Conservation (phyloP, 306 rosid species). For the Pyrus betulifolia region DNA sequence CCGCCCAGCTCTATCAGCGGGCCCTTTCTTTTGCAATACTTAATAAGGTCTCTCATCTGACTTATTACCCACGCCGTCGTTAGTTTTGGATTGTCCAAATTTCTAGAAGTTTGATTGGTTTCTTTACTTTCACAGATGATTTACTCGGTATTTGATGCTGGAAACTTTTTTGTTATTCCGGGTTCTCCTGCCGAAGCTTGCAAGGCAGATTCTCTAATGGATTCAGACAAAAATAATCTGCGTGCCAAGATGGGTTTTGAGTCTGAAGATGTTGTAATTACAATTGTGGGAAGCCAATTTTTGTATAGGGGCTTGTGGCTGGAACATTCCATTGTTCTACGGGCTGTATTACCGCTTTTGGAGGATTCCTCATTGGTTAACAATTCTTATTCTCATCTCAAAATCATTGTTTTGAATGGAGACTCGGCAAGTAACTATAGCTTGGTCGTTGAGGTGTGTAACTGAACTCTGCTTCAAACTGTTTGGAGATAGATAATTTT, state of each 20-base stretch:
- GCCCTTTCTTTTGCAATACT: too few species aligned
- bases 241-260: slow-evolving; percentile 53
- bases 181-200: slow-evolving; percentile 70
- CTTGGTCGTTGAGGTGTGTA: slow-evolving; percentile 59
- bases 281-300: slow-evolving; percentile 84
- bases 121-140: slow-evolving; percentile 58
- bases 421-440: slow-evolving; percentile 68
- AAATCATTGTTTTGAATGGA: slow-evolving; percentile 61
- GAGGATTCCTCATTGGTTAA: slow-evolving; percentile 35
- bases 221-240: slow-evolving; percentile 38
- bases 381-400: slow-evolving; percentile 41
- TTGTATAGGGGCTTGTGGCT: slow-evolving; percentile 85
- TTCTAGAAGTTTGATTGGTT: slow-evolving; percentile 15
- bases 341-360: slow-evolving; percentile 63
- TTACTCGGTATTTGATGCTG: slow-evolving; percentile 74
- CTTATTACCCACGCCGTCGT: neutral
- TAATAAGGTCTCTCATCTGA: neutral
- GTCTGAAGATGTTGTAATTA: slow-evolving; percentile 56
- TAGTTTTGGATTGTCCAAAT: slow-evolving; percentile 5
- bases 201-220: slow-evolving; percentile 53
- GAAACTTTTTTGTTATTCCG: slow-evolving; percentile 85
- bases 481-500: slow-evolving; percentile 7
- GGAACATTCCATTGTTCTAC: slow-evolving; percentile 81
- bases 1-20: too few species aligned
- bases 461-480: slow-evolving; percentile 5